Base-by-base conservation (phyloP, 208 protist species). In the Lotmaria passim region DNA sequence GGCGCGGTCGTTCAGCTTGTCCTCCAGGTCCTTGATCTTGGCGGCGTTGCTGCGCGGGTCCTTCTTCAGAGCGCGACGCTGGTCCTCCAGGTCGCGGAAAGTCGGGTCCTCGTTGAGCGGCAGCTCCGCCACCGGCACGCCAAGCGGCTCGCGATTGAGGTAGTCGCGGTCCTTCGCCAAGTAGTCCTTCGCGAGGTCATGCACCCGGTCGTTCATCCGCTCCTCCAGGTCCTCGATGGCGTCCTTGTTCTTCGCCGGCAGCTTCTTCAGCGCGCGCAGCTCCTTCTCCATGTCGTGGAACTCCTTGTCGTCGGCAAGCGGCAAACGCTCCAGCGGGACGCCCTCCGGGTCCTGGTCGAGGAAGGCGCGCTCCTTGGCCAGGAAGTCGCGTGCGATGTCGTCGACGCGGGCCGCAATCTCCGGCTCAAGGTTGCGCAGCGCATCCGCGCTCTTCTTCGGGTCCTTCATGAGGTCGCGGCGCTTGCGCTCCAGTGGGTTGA, bases 351-450 rank as follows among this genome's bases (percentile, higher is more conserved):
- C 75, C 34, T 74, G 83, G 69, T 90, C 84, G 17, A 93, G 68
- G 73, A 95, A 90, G 11, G 75, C 72, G 33, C 83, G 85, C 76
- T 91, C 86, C 76, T 91, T 91, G 43, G 79, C 83, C 33, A 91
- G 30, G 59, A 87, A 90, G 57, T 89, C 83, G 21, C 71, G 65
- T 17, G 86, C 90, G 30, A 95, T 87, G 47, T 82, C 66, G 28
- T 87, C 73, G 15, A 92, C 82, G 56, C 85, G 79, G 51, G 72
- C 78, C 23, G 70, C 81, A 66, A 96, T 93, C 50, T 87, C 81
- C 19, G 72, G 69, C 72, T 93, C 84, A 50, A 82, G 63, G 52
- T 69, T 73, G 33, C 72, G 72, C 66, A 95, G 79, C 10, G 69
- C 76, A 17, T 89, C 83, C 12, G 74, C 73, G 77, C 91, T 83